Percentiles rank a stretch among this genome's conserved stretches.
Evolutionary conservation across 202 grass and related monocot species (phyloP).

Genomic region (Alloteropsis angusta): DNA sequence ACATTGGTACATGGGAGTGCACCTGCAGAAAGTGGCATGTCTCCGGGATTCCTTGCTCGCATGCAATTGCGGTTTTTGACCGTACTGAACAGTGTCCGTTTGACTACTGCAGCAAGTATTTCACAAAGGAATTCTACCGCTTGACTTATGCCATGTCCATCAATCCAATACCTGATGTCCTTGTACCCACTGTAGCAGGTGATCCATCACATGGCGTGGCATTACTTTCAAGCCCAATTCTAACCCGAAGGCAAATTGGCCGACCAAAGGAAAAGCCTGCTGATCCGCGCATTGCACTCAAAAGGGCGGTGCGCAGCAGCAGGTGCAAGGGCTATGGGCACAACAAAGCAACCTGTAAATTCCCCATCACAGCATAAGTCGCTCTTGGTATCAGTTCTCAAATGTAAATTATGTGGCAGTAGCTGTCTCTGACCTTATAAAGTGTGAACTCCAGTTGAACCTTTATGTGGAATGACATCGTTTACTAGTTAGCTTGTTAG

Average conservation of each 20-base stretch:
- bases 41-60: constrained; percentile 75
- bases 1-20: constrained; percentile 60
- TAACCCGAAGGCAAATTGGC: constrained; percentile 64
- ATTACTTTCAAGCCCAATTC: constrained; percentile 33
- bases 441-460: constrained; percentile 14
- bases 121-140: constrained; percentile 54
- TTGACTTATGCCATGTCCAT: constrained; percentile 69
- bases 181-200: constrained; percentile 25
- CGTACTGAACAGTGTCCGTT: constrained; percentile 17
- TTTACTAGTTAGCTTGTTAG: neutral
- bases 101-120: constrained; percentile 77
- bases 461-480: constrained; percentile 3
- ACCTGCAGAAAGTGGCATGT: constrained; percentile 78
- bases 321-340: constrained; percentile 75
- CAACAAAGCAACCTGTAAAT: constrained; percentile 84
- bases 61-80: constrained; percentile 80
- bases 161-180: constrained; percentile 86
- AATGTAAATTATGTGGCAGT: constrained; percentile 35
- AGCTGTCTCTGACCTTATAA: neutral
- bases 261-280: constrained; percentile 85
- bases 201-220: constrained; percentile 32
- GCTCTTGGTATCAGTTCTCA: neutral
- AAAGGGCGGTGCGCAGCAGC: constrained; percentile 75
- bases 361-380: constrained; percentile 27
- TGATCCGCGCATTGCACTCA: constrained; percentile 76